Base-by-base conservation (phyloP, 768 basidiomycete genomes). In the Termitomyces sp. region DNA sequence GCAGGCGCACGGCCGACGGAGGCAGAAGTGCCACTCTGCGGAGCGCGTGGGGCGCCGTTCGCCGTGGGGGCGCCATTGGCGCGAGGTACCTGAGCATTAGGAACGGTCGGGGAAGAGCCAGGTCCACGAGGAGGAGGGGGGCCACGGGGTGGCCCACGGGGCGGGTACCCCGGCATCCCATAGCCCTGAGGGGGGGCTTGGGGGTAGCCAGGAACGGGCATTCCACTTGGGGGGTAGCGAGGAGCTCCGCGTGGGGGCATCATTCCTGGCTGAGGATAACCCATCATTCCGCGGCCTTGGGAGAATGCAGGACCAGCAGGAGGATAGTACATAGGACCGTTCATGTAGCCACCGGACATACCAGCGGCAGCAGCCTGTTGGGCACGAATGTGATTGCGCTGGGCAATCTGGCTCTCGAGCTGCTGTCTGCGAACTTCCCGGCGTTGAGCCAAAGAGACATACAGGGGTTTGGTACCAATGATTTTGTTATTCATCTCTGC, bases 401-500 rank as follows among this genome's bases (percentile, higher is more conserved):
- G 95, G 63, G 93, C 93, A 70, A 98, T 95, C 82, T 98, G 97
- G 71, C 91, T 95, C 79, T 98, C 97, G 67, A 99, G 84, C 74
- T 98, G 95, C 75, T 98, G 96, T 70, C 95, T 86, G 73, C 97
- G 92, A 69, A 97, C 92, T 70, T 99, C 97, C 63, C 95, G 94
- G 65, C 96, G 93, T 73, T 99, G 97, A 66, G 97, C 97, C 65
- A 98, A 87, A 44, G 96, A 95, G 71, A 99, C 97, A 71, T 98
- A 99, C 68, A 99, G 86, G 55, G 97, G 97, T 79, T 99, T 99
- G 65, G 89, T 85, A 62, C 96, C 96, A 69, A 98, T 93, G 89
- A 98, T 98, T 80, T 96, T 96, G 85, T 97, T 98, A 84, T 99
- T 99, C 95, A 99, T 97, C 81, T 99, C 97, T 57, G 94, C 92